phyloP scores from a whole-genome alignment of 2,329 filamentous ascomycete species.

The Fusarium odoratissimum region DNA sequence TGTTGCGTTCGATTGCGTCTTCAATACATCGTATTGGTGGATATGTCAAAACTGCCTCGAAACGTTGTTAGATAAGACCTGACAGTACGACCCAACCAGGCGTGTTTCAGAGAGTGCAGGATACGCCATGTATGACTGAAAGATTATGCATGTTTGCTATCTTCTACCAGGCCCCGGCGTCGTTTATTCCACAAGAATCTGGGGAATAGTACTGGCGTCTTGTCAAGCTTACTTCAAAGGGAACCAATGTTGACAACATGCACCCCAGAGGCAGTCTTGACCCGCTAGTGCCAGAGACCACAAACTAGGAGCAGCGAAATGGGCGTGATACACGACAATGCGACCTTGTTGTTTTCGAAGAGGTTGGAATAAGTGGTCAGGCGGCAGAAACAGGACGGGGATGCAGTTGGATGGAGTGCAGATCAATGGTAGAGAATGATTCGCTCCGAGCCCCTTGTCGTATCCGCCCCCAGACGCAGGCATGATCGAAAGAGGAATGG shows the following conservation, averaged over 20 bases:
- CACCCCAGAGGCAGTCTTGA: slow-evolving; percentile 21
- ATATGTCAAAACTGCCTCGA: slow-evolving; percentile 10
- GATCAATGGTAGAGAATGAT: slow-evolving; percentile 33
- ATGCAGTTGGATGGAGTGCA: slow-evolving; percentile 39
- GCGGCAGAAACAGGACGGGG: slow-evolving; percentile 40
- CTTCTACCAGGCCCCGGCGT: not conserved
- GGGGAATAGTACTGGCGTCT: slow-evolving; percentile 18
- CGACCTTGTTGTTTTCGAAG: slow-evolving; percentile 25
- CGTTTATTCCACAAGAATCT: slow-evolving; percentile 20
- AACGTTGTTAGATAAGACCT: slow-evolving; percentile 9
- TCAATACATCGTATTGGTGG: slow-evolving; percentile 7
- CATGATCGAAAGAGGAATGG: slow-evolving; percentile 38
- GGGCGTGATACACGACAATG: slow-evolving; percentile 27
- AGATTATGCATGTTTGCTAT: slow-evolving; percentile 6
- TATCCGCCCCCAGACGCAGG: slow-evolving; percentile 39
- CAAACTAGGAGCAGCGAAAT: slow-evolving; percentile 17
- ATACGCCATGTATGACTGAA: not conserved
- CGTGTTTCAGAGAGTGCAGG: not conserved
- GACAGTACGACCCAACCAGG: slow-evolving; percentile 4
- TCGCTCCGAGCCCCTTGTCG: slow-evolving; percentile 26
- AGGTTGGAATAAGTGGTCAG: slow-evolving; percentile 45
- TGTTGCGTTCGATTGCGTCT: slow-evolving; percentile 32
- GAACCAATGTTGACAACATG: slow-evolving; percentile 21
- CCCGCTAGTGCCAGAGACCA: slow-evolving; percentile 22
- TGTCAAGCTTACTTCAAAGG: slow-evolving; percentile 19